Base-by-base conservation (phyloP, 2,329 filamentous ascomycete genomes). In the Penicillium sp. region DNA sequence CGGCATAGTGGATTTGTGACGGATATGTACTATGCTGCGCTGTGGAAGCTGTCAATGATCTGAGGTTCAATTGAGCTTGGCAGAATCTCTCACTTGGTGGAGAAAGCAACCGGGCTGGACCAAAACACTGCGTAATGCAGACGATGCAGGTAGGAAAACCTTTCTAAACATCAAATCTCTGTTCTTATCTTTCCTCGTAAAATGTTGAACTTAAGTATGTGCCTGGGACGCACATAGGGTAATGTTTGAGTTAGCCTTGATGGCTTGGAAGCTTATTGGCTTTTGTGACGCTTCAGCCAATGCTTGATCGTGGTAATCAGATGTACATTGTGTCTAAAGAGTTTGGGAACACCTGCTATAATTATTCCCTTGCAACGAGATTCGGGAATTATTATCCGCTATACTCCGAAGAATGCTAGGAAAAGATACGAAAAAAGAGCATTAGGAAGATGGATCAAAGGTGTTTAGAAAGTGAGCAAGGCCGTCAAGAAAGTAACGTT, bases 1-100 rank as follows among this genome's bases (percentile, higher is more conserved):
- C 26, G 77, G 69, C 76, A 78, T 79, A 10, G 38, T 64, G 55
- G 39, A 26, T 32, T 53, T 55, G 44, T 16, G 34, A 30, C 48
- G 38, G 23, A 45, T n/a, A 18, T 36, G 19, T 11, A 7, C 38
- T 47, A 18, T 47, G 40, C n/a, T 30, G 39, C 43, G 48, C 47
- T 46, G 43, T 40, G 43, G 47, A 54, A 54, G 50, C 44, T 58
- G 50, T 47, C 46, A 54, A 47, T 50, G 38, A 54, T 49, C 39
- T 40, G 43, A 52, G 27, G 44, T 46, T 40, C 18, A 47, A 48
- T 47, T 42, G 27, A 45, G 42, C 36, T 41, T 29, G 51, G 60
- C 50, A 52, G 57, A 54, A 62, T 57, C 29, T 18, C 53, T 55
- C 42, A 61, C 56, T 46, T 57, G 62, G 61, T 62, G 63, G 64